Base-by-base conservation (phyloP, 768 basidiomycete species). In the Podaxis sp. region DNA sequence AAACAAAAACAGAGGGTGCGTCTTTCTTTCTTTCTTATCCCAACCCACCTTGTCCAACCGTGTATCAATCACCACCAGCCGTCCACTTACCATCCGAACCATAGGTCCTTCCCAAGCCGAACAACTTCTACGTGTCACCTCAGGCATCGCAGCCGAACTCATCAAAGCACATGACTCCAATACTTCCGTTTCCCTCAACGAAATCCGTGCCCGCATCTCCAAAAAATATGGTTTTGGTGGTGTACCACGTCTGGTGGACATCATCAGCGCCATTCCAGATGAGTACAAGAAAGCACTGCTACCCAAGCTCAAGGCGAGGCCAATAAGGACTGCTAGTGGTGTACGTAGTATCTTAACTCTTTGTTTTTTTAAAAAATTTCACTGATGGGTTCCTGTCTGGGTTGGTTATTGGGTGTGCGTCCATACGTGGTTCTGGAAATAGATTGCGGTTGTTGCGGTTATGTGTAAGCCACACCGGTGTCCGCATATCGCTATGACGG, bases 391-490 rank as follows among this genome's bases (percentile, higher is more conserved):
- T 33, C 8, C 9, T 33, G 1, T 8, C 1, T 33, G 7, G 29
- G 29, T 33, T 33, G 29, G 8, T 2, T 33, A 9, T 33, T 33
- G 8, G 29, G 29, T 33, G 29, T 33, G 8, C 9, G 2, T 33
- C 29, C 29, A 1, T 33, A 9, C 29, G 29, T 33, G 29, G 29
- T 33, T 9, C 29, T 9, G 8, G 29, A 9, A 2, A 2, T 63
- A 96, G 94, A 96, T 98, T 63, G 97, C 96, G 15, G 96, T 98
- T 24, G 97, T 99, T 13, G 97, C 97, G 8, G 96, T 99, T n/a
- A 99, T 99, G 97, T 96, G 95, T 80, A 99, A 98, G 71, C 97
- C 97, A 1, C 97, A 99, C 80, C 86, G 97, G 58, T 99, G 97
- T 80, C 97, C 97, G 3, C 97, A 99, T 77, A 98, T 99, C 60